These are phyloP conservation scores for Lolium multiflorum DNA, from an alignment of 176 grass and related monocot species.

Conservation along the genomic window DNA sequence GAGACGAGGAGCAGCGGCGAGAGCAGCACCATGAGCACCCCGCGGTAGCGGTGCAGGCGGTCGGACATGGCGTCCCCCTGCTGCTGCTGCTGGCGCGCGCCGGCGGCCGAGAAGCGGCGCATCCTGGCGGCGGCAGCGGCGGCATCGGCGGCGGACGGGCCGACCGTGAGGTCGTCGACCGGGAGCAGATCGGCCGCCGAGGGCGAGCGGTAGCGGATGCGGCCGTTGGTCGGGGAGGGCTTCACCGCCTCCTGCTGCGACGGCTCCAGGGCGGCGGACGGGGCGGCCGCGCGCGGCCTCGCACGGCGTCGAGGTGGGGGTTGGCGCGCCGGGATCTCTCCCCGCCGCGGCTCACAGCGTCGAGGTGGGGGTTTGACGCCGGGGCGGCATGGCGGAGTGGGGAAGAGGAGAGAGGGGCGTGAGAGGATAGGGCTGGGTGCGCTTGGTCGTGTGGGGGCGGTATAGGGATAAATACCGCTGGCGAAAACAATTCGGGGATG, in stretches of 20 bases:
- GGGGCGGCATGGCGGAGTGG: no score
- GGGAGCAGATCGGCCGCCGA: constrained; percentile 72
- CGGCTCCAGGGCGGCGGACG: constrained; percentile 66
- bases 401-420: no score
- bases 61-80: constrained; percentile 65
- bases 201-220: constrained; percentile 85
- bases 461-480: no score
- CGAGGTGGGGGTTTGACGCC: no score
- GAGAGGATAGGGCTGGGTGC: no score
- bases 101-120: constrained; percentile 60
- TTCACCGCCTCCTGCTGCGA: constrained; percentile 69
- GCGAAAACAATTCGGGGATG: no score
- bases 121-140: constrained; percentile 56
- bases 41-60: constrained; percentile 73
- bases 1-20: constrained; percentile 74
- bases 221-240: constrained; percentile 69
- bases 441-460: no score
- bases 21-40: constrained; percentile 68
- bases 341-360: constrained; percentile 43
- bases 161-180: constrained; percentile 46
- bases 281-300: constrained; percentile 51
- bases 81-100: constrained; percentile 42
- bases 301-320: not conserved
- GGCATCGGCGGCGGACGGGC: constrained; percentile 40
- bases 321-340: constrained; percentile 45